Percentiles rank a stretch among this genome's conserved stretches.
Conservation (phyloP, 73 alveolate genomes). For the Urostyla sp. region DNA sequence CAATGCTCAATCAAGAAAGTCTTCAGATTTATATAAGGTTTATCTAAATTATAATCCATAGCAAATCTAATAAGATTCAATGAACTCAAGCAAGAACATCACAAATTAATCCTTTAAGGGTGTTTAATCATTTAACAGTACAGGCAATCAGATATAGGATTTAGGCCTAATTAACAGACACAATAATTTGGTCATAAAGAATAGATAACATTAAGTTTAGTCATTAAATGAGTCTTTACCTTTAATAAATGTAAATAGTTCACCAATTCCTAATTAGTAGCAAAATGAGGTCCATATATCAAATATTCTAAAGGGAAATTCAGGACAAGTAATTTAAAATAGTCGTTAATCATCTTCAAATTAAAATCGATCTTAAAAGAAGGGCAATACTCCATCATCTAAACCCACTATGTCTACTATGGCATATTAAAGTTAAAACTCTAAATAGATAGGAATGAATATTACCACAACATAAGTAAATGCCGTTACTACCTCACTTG, state of each 20-base stretch:
- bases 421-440: constrained; percentile 18
- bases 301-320: not conserved
- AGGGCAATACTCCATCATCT: not conserved
- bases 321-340: not conserved
- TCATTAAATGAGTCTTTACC: not conserved
- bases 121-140: not conserved
- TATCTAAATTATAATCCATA: constrained; percentile 26
- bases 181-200: constrained; percentile 37
- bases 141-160: not conserved
- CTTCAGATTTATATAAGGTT: constrained; percentile 20
- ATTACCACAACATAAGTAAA: constrained; percentile 43
- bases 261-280: not conserved
- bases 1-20: constrained; percentile 25
- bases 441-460: not conserved
- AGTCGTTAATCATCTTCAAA: not conserved
- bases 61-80: too few relatives aligned
- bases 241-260: not conserved
- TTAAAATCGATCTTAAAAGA: not conserved
- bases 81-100: not conserved
- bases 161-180: constrained; percentile 29
- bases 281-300: not conserved
- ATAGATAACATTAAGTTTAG: not conserved
- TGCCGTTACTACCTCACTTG: constrained; percentile 18
- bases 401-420: constrained; percentile 33
- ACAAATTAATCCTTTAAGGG: not conserved